Evolutionary conservation across 2,329 filamentous ascomycete genomes (phyloP), one percentile per base, ranked within the genome.

Genomic region (Scedosporium aurantiacum): DNA sequence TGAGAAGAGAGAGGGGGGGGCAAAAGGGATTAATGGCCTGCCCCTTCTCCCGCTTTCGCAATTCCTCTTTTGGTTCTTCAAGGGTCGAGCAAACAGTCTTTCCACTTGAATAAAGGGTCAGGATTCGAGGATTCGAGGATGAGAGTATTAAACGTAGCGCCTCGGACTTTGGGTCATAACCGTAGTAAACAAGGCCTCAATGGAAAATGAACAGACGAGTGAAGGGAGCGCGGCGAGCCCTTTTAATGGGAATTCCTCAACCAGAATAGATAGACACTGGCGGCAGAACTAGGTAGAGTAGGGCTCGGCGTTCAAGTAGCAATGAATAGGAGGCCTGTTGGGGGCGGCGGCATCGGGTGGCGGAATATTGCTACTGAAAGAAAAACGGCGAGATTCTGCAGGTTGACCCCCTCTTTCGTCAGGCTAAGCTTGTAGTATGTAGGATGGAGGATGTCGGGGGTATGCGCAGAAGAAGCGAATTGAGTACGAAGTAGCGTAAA

Each of bases 321-420:
- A 23, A 23, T 23, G 50, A 28, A 54, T 23, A 14, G 50, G 23
- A 54, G 23, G 50, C 50, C 27, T 25, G 50, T 54, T 54, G 50
- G 50, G 50, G 50, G 50, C 50, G 18, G 50, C 50, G 21, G 50
- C 50, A 54, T 54, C 18, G 12, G 50, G 50, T 54, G 23, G 50
- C 50, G 50, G 50, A 54, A 27, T 54, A 54, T 54, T 54, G 32
- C 32, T 37, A 54, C 50, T 54, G 18, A 23, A 54, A 54, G 18
- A 54, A 54, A 54, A 54, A 54, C 50, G 50, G 50, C 50, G 50
- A 54, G 50, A 23, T 54, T 54, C 50, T 54, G 50, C 50, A 54
- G 50, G 50, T 54, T 37, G 18, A 5, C 18, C 50, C 50, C 50
- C 50, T 54, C 50, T 54, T 54, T 54, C 18, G 43, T 7, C 5